Evolutionary conservation across 202 grass and related monocot species (phyloP).

Genomic region (Musa balbisiana): DNA sequence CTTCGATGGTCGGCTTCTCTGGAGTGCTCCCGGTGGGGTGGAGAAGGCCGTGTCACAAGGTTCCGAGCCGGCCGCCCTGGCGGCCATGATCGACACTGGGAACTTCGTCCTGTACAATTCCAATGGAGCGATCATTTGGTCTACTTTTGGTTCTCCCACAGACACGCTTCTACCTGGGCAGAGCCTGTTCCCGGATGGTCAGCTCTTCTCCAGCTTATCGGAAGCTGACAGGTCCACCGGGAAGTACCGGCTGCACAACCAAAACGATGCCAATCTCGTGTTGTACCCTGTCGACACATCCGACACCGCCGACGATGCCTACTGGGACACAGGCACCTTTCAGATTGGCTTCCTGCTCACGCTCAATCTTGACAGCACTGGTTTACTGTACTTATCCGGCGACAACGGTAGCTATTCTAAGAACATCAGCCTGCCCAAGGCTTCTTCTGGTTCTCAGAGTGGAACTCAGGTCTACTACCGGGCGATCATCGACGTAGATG

Average conservation of each 20-base stretch:
- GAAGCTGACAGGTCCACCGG: conserved; percentile 15
- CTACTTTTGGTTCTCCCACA: conserved; percentile 24
- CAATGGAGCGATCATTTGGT: conserved; percentile 8
- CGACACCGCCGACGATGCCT: conserved; percentile 19
- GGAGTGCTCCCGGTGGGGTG: conserved; percentile 29
- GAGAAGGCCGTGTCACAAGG: conserved; percentile 14
- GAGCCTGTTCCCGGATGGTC: conserved; percentile 6
- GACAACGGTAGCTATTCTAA: neutral
- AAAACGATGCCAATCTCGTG: conserved; percentile 33
- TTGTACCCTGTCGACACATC: conserved; percentile 20
- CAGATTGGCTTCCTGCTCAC: neutral
- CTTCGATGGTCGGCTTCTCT: conserved; percentile 24
- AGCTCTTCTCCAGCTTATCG: conserved; percentile 30
- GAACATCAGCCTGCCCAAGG: neutral
- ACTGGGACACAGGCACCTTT: conserved; percentile 18
- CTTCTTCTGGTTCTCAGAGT: neutral
- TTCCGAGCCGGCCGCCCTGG: conserved; percentile 19
- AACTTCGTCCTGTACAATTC: conserved; percentile 31
- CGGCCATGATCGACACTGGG: conserved; percentile 25
- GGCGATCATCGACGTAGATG: neutral
- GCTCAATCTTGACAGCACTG: neutral
- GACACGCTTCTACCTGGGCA: conserved; percentile 40
- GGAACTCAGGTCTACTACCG: neutral
- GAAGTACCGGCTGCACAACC: conserved; percentile 27
- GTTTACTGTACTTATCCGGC: neutral